Conservation (phyloP, 805 yeast genomes). For the Kockiozyma suomiensis region DNA sequence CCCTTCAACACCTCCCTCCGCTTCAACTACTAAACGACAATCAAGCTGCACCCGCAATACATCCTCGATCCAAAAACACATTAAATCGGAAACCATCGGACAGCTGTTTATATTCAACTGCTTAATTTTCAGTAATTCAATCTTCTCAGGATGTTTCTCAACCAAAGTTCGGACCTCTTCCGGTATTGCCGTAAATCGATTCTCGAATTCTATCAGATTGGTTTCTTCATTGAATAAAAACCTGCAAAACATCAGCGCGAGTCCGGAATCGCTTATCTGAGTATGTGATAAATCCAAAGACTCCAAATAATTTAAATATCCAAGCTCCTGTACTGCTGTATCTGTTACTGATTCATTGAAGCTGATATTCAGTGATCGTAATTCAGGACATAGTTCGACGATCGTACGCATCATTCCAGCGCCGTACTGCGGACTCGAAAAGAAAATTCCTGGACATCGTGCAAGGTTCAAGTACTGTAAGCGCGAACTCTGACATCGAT, state of each 20-base stretch:
- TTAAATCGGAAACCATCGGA: conserved; percentile 3
- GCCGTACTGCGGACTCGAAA: conserved; percentile 7
- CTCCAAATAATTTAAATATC: conserved; percentile 3
- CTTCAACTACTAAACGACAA: conserved; percentile 3
- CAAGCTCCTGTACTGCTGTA: conserved; percentile 2
- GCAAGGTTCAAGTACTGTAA: conserved; percentile 9
- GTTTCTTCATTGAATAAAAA: background rate
- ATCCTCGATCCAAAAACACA: conserved; percentile 18
- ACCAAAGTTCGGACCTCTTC: background rate
- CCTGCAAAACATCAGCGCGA: background rate
- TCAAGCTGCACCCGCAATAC: background rate
- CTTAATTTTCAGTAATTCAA: background rate
- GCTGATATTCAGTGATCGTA: conserved; percentile 10
- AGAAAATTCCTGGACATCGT: conserved; percentile 13
- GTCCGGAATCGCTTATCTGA: conserved; percentile 2
- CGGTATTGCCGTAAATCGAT: background rate
- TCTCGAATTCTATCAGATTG: background rate
- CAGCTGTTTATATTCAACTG: conserved; percentile 9
- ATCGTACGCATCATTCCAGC: conserved; percentile 9
- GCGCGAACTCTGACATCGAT: conserved; percentile 6
- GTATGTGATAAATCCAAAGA: conserved; percentile 15
- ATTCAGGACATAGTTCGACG: conserved; percentile 10
- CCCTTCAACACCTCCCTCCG: background rate
- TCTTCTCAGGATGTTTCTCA: background rate
- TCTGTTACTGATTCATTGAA: conserved; percentile 11